A percentile compares a stretch with the other conserved stretches of the same genome.
phyloP scores from a whole-genome alignment of 129 eudicot genomes.

The Rutidosis leptorrhynchoides region DNA sequence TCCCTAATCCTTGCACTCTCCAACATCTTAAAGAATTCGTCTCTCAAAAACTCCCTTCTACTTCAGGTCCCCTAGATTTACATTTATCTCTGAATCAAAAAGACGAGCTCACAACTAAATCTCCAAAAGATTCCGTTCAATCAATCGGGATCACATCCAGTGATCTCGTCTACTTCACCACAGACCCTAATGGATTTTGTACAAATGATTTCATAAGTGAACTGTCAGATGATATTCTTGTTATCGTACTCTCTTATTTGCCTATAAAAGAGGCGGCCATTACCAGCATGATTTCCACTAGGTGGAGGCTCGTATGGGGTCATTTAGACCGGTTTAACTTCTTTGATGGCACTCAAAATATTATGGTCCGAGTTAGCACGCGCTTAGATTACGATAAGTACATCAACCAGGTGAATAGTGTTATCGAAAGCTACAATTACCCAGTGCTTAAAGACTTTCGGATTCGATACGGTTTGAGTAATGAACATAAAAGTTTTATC shows the following conservation, averaged over 20 bases:
- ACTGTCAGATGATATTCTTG: too few relatives aligned
- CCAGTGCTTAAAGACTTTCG: too few relatives aligned
- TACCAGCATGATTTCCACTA: too few relatives aligned
- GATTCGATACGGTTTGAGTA: too few relatives aligned
- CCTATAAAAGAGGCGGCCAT: too few relatives aligned
- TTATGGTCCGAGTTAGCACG: slow-evolving; percentile 8
- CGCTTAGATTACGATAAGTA: slow-evolving; percentile 18
- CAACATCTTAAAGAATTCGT: slow-evolving; percentile 46
- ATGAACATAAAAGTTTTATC: too few relatives aligned
- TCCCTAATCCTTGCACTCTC: slow-evolving; percentile 51
- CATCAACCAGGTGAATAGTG: slow-evolving; percentile 37
- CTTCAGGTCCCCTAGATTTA: slow-evolving; percentile 28
- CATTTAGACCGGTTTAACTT: slow-evolving; percentile 29
- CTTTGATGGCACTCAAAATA: slow-evolving; percentile 22
- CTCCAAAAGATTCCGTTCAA: slow-evolving; percentile 50
- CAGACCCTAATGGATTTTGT: slow-evolving; percentile 37
- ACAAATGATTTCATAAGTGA: too few relatives aligned
- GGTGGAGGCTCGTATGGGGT: slow-evolving; percentile 43
- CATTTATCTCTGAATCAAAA: slow-evolving; percentile 67
- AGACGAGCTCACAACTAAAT: slow-evolving; percentile 44
- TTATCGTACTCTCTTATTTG: too few relatives aligned
- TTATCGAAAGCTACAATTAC: too few relatives aligned
- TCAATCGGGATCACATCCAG: slow-evolving; percentile 75
- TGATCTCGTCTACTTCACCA: slow-evolving; percentile 67
- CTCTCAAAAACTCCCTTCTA: slow-evolving; percentile 36